Percentiles rank a stretch among this genome's conserved stretches.
These are phyloP conservation scores for Botrytis fragariae DNA, from an alignment of 2,329 filamentous ascomycete species.

Conservation along the genomic window DNA sequence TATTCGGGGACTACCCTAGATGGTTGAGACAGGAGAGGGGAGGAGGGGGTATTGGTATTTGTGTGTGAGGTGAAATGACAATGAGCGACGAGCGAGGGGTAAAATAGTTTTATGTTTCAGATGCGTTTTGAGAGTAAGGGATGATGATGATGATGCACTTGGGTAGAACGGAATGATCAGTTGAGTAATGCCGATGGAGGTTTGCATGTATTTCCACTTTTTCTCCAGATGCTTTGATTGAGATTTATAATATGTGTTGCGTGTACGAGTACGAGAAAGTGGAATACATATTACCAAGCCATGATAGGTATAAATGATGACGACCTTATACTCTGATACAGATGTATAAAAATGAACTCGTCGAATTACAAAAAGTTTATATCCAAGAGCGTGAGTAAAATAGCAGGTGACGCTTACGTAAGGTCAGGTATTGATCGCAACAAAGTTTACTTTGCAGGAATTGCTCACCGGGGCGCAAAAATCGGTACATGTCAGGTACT, in stretches of 20 bases:
- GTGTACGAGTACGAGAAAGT: background rate
- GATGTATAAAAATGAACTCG: no score
- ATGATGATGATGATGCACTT: background rate
- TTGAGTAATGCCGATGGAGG: background rate
- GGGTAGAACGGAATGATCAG: background rate
- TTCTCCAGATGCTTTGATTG: background rate
- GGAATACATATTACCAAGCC: background rate
- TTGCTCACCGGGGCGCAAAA: background rate
- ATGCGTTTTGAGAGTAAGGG: background rate
- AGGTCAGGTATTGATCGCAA: background rate
- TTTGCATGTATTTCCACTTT: slow-evolving; percentile 9
- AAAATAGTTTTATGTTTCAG: background rate
- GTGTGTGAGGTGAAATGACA: background rate
- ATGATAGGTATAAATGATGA: no score
- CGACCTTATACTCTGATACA: no score
- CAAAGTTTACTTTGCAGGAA: background rate
- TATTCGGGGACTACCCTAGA: background rate
- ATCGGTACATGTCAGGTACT: background rate
- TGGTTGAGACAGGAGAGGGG: background rate
- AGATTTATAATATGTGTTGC: background rate
- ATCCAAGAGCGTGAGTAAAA: background rate
- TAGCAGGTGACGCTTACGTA: background rate
- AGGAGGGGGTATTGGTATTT: background rate
- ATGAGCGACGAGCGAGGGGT: background rate
- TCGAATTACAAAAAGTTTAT: background rate